Conservation (phyloP, 441 rosid genomes). For the Capsella rubella region DNA sequence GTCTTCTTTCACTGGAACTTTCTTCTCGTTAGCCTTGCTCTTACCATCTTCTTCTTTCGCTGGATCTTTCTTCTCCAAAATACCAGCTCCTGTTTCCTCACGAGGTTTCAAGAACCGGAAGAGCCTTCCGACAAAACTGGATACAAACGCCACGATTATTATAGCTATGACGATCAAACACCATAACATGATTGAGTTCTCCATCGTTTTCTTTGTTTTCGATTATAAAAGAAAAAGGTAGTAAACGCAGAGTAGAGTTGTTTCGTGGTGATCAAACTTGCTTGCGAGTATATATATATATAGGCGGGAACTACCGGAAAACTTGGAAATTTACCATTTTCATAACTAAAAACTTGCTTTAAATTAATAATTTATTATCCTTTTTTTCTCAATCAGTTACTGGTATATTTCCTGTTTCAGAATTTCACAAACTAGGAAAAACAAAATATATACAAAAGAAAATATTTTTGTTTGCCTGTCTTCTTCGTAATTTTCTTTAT, state of each 20-base stretch:
- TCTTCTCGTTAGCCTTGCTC: background rate
- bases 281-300: background rate
- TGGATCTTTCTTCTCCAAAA: background rate
- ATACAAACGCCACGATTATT: background rate
- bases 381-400: background rate
- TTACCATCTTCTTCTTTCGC: background rate
- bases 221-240: background rate
- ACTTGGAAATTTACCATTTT: background rate
- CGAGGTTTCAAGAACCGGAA: background rate
- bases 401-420: background rate
- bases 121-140: background rate
- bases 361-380: too few species aligned
- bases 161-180: background rate
- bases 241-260: background rate
- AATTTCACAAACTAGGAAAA: background rate
- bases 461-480: background rate
- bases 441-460: too few species aligned
- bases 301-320: background rate
- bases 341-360: background rate
- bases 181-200: background rate
- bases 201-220: background rate
- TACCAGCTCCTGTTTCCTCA: background rate
- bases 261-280: background rate
- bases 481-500: background rate
- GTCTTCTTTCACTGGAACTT: background rate